Evolutionary conservation across 805 yeast genomes (phyloP).

Genomic region (Candida krabiensis): DNA sequence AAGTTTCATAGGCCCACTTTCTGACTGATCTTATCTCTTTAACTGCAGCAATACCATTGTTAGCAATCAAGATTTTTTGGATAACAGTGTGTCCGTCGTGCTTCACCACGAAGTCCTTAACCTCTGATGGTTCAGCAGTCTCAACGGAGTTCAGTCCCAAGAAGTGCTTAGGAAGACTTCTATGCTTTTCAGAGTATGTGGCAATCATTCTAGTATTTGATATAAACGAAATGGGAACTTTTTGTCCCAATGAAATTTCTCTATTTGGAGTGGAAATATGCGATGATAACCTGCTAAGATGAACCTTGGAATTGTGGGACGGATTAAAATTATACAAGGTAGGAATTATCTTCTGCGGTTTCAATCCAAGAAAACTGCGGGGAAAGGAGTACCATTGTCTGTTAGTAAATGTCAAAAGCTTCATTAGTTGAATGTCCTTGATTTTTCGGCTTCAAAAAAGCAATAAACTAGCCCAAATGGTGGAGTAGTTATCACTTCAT

Average conservation of each 20-base stretch:
- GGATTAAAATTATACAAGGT: neutral
- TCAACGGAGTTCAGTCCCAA: slow-evolving; percentile 78
- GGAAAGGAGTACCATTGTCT: neutral
- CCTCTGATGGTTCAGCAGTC: slow-evolving; percentile 71
- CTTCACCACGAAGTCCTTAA: slow-evolving; percentile 79
- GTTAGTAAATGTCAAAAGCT: slow-evolving; percentile 5
- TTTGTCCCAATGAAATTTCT: too few relatives aligned
- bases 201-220: slow-evolving; percentile 19
- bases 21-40: slow-evolving; percentile 96
- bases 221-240: too few relatives aligned
- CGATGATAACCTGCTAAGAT: neutral
- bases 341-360: slow-evolving; percentile 2
- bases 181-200: slow-evolving; percentile 22
- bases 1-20: slow-evolving; percentile 99
- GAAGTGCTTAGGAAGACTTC: slow-evolving; percentile 67
- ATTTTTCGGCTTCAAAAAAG: too few relatives aligned
- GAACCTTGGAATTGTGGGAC: neutral
- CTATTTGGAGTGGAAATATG: too few relatives aligned
- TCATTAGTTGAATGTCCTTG: slow-evolving; percentile 1
- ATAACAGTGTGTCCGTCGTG: slow-evolving; percentile 96
- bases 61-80: slow-evolving; percentile 85
- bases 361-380: slow-evolving; percentile 2
- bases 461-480: too few relatives aligned
- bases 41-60: slow-evolving; percentile 99
- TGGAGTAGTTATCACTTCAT: too few relatives aligned